A percentile compares a stretch with the other conserved stretches of the same genome.
Evolutionary conservation across 768 basidiomycete genomes (phyloP).

Genomic region (Naganishia onofrii): DNA sequence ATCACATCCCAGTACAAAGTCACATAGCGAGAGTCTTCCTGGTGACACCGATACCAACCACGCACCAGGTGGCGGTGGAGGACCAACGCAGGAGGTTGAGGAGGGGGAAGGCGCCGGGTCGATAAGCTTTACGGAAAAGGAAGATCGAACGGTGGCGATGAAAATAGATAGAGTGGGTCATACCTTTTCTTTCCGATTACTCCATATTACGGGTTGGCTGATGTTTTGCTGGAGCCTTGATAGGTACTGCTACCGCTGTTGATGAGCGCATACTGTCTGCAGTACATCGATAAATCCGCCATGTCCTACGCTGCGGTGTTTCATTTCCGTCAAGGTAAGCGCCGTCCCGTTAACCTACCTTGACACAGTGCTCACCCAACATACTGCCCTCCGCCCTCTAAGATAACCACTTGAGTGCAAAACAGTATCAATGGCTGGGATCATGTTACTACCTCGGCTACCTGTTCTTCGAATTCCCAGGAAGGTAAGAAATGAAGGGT

Average conservation of each 20-base stretch:
- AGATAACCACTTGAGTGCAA: constrained; percentile 34
- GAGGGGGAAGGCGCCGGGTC: neutral
- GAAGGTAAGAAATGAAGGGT: constrained; percentile 20
- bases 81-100: neutral
- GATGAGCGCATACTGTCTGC: constrained; percentile 38
- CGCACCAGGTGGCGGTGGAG: neutral
- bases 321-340: constrained; percentile 33
- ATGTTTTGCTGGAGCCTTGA: too few species aligned
- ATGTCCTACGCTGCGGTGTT: constrained; percentile 44
- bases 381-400: too few species aligned
- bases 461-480: constrained; percentile 40
- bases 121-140: neutral
- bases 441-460: constrained; percentile 40
- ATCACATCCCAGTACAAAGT: neutral
- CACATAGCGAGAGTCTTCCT: neutral
- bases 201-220: neutral
- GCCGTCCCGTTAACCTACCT: too few species aligned
- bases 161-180: neutral
- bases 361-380: too few species aligned
- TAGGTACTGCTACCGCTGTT: constrained; percentile 37
- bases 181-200: too few species aligned
- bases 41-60: neutral
- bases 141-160: neutral
- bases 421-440: constrained; percentile 38
- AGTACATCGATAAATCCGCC: constrained; percentile 40